These are phyloP conservation scores for Saccharomyces hybrid DNA, from an alignment of 1,139 yeast species.

Conservation along the genomic window DNA sequence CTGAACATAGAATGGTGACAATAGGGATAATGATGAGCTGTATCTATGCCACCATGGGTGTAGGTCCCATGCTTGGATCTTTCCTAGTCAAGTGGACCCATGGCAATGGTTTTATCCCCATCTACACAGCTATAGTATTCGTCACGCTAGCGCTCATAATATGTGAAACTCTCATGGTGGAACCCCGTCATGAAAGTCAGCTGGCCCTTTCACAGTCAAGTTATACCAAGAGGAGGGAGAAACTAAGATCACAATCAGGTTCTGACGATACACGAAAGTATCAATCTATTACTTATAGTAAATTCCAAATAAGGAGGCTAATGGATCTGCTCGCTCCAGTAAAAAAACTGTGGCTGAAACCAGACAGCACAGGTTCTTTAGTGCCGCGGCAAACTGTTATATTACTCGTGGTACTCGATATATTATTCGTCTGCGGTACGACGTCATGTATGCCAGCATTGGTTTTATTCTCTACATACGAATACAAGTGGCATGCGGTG, in stretches of 20 bases:
- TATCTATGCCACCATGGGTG: constrained; percentile 45
- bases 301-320: constrained; percentile 4
- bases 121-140: constrained; percentile 7
- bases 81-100: constrained; percentile 18
- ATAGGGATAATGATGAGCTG: constrained; percentile 47
- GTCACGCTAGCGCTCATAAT: constrained; percentile 6
- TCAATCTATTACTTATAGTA: background rate
- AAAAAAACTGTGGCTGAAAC: constrained; percentile 38
- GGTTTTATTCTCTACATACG: constrained; percentile 50
- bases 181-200: constrained; percentile 17
- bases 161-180: constrained; percentile 9
- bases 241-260: background rate
- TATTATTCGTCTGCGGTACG: constrained; percentile 33
- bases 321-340: constrained; percentile 40
- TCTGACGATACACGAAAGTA: constrained; percentile 1
- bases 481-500: constrained; percentile 52
- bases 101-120: constrained; percentile 10
- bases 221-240: constrained; percentile 5
- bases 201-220: constrained; percentile 9
- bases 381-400: constrained; percentile 42
- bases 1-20: constrained; percentile 42
- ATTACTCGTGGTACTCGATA: constrained; percentile 42
- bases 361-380: constrained; percentile 26
- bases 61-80: constrained; percentile 53
- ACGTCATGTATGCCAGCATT: constrained; percentile 40